These are phyloP conservation scores for Sugiyamaella pinicola DNA, from an alignment of 1,139 yeast genomes.

Conservation along the genomic window DNA sequence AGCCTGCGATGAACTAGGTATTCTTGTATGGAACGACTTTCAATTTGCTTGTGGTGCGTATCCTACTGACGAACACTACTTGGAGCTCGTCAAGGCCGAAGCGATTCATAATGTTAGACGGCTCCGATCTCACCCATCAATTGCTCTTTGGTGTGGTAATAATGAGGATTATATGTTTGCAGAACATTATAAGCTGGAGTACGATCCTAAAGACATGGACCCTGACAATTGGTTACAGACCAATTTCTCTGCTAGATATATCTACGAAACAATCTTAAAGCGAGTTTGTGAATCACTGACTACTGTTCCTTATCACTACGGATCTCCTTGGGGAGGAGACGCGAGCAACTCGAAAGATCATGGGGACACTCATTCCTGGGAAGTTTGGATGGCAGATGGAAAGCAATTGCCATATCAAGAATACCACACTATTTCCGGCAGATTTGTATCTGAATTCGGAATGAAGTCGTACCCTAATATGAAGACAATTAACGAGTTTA, in stretches of 20 bases:
- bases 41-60: conserved; percentile 58
- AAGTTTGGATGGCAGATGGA: conserved; percentile 51
- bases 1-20: conserved; percentile 49
- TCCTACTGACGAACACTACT: conserved; percentile 43
- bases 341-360: conserved; percentile 43
- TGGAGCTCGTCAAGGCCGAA: conserved; percentile 43
- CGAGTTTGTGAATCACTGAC: conserved; percentile 34
- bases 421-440: conserved; percentile 48
- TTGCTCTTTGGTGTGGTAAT: conserved; percentile 37
- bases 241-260: conserved; percentile 48
- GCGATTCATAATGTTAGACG: conserved; percentile 44
- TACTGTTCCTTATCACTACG: conserved; percentile 47
- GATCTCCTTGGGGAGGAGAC: conserved; percentile 50
- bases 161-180: conserved; percentile 54
- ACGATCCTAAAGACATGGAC: conserved; percentile 40
- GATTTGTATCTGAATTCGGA: conserved; percentile 54
- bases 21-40: conserved; percentile 55
- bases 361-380: conserved; percentile 56
- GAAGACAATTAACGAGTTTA: conserved; percentile 41
- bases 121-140: conserved; percentile 41
- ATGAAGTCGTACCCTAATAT: conserved; percentile 48
- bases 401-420: conserved; percentile 50
- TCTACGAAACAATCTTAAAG: conserved; percentile 48
- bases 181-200: conserved; percentile 42
- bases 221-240: conserved; percentile 42